A percentile compares a stretch with the other conserved stretches of the same genome.
phyloP scores from a whole-genome alignment of 805 yeast genomes.

The Phaffomyces opuntiae region DNA sequence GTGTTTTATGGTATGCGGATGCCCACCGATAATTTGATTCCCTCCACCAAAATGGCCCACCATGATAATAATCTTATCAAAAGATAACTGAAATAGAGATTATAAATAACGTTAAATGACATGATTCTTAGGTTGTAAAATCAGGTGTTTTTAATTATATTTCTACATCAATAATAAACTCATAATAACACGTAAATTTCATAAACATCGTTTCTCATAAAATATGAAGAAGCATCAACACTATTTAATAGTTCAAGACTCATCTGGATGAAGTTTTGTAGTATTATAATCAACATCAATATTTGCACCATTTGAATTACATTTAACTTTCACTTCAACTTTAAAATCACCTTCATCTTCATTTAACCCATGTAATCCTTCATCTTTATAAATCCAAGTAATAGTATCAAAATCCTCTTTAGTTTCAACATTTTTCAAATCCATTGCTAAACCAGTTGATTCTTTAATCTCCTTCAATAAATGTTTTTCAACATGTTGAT shows the following conservation, averaged over 20 bases:
- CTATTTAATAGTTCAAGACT: neutral
- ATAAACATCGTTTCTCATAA: too few relatives aligned
- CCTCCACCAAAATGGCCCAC: too few relatives aligned
- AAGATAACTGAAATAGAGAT: too few relatives aligned
- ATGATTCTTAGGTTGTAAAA: too few relatives aligned
- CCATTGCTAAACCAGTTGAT: constrained; percentile 49
- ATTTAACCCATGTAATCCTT: constrained; percentile 37
- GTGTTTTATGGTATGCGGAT: too few relatives aligned
- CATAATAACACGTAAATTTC: too few relatives aligned
- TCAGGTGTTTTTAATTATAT: too few relatives aligned
- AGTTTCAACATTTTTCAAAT: constrained; percentile 45
- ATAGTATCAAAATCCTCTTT: constrained; percentile 39
- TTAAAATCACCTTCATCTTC: constrained; percentile 49
- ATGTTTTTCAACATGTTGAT: constrained; percentile 70
- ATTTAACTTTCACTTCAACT: constrained; percentile 54
- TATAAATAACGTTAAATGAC: too few relatives aligned
- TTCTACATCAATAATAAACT: too few relatives aligned
- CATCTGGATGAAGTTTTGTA: constrained; percentile 15
- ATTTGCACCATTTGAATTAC: constrained; percentile 60
- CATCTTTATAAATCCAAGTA: constrained; percentile 59
- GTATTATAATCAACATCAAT: constrained; percentile 61
- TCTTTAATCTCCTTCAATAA: constrained; percentile 57
- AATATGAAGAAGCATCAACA: neutral
- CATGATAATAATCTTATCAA: too few relatives aligned
- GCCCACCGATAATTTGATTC: too few relatives aligned